Evolutionary conservation across 805 yeast species (phyloP), one percentile per base, ranked within the genome.

Genomic region (Lipomyces japonicus): DNA sequence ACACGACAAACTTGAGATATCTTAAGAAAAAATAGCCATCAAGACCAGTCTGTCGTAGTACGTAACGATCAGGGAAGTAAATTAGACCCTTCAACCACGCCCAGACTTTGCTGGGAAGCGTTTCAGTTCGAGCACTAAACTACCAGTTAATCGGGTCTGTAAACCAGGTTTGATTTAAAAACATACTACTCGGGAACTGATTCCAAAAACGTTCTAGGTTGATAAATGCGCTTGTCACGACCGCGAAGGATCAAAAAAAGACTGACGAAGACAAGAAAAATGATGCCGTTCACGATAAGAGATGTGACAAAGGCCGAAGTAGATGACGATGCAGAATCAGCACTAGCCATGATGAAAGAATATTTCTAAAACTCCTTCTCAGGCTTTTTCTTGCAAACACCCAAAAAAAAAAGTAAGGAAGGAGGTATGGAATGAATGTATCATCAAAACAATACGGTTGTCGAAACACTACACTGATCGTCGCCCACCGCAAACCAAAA

Each of bases 11-110:
- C 43, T 78, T 74, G 25, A 93, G 67, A 64, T 85, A 93, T 58
- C 98, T 75, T 54, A 89, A 69, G 66, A 90, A 91, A 64, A 93
- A 82, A 71, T 86, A 91, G 3, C 96, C 97, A 65, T 91, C 97
- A n/a, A 91, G 65, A 16, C 97, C 97, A 19, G 93, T 84, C 62
- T 91, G 95, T 58, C 83, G 81, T 51, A 91, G 79, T 48, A 90
- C 74, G 63, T 86, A 86, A 42, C 84, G 71, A 48, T 86, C 89
- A 0, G 87, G 79, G 63, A 85, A 82, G 42, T 75, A 69, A 43
- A 86, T 60, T 25, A 91, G 64, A 4, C 82, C 81, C 6, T 67
- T 56, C 9, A 89, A 50, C 97, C 97, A 90, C 28, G 76, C 71
- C 64, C 81, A 68, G 1, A 83, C 74, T 31, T 89, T 93, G 19